A percentile compares a stretch with the other conserved stretches of the same genome.
Evolutionary conservation across 2,329 filamentous ascomycete genomes (phyloP).

Genomic region (Ceratocystis diversiconidia): DNA sequence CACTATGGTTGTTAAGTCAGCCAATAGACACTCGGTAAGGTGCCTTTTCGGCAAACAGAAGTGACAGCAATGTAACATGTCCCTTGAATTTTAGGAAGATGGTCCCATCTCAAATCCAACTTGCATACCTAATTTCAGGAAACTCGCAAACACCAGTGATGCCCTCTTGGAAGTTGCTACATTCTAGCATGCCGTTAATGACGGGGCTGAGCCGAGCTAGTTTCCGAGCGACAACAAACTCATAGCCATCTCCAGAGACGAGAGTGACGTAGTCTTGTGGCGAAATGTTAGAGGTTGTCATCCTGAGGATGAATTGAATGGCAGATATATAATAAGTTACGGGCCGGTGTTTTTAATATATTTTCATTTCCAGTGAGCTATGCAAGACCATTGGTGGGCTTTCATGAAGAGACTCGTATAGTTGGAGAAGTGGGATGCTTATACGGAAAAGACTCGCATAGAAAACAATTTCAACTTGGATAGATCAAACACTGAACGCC

Average conservation of each 20-base stretch:
- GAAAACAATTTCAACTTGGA: not conserved
- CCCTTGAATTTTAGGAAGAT: not conserved
- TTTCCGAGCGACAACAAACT: slow-evolving; percentile 60
- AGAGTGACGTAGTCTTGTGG: slow-evolving; percentile 59
- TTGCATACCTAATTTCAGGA: slow-evolving; percentile 19
- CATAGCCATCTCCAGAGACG: slow-evolving; percentile 59
- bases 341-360: not conserved
- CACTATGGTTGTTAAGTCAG: slow-evolving; percentile 33
- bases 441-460: not conserved
- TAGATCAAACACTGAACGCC: no score
- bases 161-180: slow-evolving; percentile 33
- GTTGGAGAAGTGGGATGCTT: not conserved
- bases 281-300: not conserved
- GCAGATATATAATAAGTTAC: not conserved
- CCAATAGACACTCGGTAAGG: not conserved
- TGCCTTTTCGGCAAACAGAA: not conserved
- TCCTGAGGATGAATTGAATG: not conserved
- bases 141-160: slow-evolving; percentile 19
- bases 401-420: not conserved
- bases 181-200: slow-evolving; percentile 62
- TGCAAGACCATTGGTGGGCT: not conserved
- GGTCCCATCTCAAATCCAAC: not conserved
- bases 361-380: not conserved
- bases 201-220: slow-evolving; percentile 55
- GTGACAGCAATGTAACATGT: no score